Evolutionary conservation across 1,284 basidiomycete genomes (phyloP), one percentile per base, ranked within the genome.

Genomic region (Coniferiporia sulphurascens): DNA sequence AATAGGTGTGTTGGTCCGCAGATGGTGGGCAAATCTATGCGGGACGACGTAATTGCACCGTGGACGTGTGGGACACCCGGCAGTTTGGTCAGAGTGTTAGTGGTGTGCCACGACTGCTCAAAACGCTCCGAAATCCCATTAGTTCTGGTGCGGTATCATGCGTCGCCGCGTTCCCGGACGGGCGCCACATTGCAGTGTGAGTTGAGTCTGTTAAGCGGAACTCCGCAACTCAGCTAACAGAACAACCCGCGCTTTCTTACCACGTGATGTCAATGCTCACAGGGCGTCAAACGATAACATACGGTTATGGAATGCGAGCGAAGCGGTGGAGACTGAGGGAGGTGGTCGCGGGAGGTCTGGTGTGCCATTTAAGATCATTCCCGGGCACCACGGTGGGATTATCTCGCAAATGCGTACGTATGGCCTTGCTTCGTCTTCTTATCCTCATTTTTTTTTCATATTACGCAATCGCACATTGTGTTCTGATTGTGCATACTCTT

Each of bases 11-110:
- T 69, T 99, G 95, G 93, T 93, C 92, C 15, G 82, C 87, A 2
- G 87, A 93, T 64, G 96, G 96, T 9, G 82, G 81, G 9, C 89
- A 94, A 65, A 86, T 99, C 43, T 93, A 93, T 67, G 95, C 93
- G 5, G 96, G 96, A 0, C 80, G 97, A 61, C 80, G 95, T 58
- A 96, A 97, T 69, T 92, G 93, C 32, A 86, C 87, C 0, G 85
- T 99, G 52, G 95, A 98, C 67, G 85, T 98, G 34, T 99, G 93
- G 91, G 97, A 99, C 71, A 85, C 97, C 17, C 85, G 94, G 17
- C 79, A 86, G 66, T 74, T 79, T 62, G 87, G 85, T 5, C 76
- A 77, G n/a, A 80, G 81, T 45, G 83, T 84, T 0, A 67, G 74
- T 3, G 79, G 79, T 54, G 85, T 85, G 5, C 91, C 94, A 19